Percentiles rank a stretch among this genome's conserved stretches.
These are phyloP conservation scores for Stereocaulon alpinum DNA, from an alignment of 495 filamentous ascomycete genomes.

Conservation along the genomic window DNA sequence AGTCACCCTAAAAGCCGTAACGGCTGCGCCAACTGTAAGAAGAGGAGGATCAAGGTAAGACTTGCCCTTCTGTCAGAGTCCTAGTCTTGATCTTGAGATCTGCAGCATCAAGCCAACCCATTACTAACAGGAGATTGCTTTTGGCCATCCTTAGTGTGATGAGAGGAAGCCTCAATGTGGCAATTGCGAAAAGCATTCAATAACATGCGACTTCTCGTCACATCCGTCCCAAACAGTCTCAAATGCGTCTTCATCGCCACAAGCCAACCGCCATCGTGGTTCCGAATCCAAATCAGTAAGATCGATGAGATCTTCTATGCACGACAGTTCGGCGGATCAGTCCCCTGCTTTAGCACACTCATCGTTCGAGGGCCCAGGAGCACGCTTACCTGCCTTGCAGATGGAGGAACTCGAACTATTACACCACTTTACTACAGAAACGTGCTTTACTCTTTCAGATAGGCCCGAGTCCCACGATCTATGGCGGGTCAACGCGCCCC, in stretches of 20 bases:
- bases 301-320: conserved; percentile 19
- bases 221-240: conserved; percentile 5
- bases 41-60: conserved; percentile 23
- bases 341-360: conserved; percentile 11
- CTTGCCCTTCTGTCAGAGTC: conserved; percentile 10
- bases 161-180: conserved; percentile 24
- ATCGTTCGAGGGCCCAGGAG: conserved; percentile 22
- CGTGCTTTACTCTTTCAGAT: conserved; percentile 27
- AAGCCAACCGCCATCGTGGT: conserved; percentile 18
- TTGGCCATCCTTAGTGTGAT: conserved; percentile 17
- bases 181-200: conserved; percentile 30
- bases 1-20: conserved; percentile 23
- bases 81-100: not conserved
- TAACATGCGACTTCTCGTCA: conserved; percentile 27
- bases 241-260: conserved; percentile 12
- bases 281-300: conserved; percentile 23
- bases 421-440: conserved; percentile 31
- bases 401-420: conserved; percentile 31
- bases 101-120: not conserved
- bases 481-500: conserved; percentile 32
- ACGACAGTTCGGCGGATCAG: not conserved
- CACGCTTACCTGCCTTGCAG: conserved; percentile 22
- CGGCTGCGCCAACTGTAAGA: conserved; percentile 24
- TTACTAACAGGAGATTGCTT: conserved; percentile 2
- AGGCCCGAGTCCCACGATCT: conserved; percentile 23